Base-by-base conservation (phyloP, 2,329 filamentous ascomycete species). In the Botrytis elliptica region DNA sequence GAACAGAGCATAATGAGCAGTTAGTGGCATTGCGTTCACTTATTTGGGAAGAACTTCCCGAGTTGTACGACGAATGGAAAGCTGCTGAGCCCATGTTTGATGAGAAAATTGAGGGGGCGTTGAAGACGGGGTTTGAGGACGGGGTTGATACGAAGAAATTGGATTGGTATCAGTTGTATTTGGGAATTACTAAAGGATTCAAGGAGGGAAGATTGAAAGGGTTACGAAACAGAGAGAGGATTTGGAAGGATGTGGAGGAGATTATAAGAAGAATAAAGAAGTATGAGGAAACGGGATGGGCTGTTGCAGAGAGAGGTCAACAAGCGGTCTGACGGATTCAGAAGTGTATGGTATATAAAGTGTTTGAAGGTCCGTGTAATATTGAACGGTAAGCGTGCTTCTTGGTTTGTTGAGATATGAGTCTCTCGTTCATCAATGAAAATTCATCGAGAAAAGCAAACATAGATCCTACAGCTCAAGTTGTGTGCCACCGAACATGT, bases 161-260 rank as follows among this genome's bases (percentile, higher is more conserved):
- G 5, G 75, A 80, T 52, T 80, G 77, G 78, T 76, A 75, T 70
- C 44, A 55, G 40, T 49, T 80, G 8, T 79, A 77, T 42, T 65
- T 63, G 10, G 73, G 74, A n/a, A 77, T 81, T 25, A 75, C 65
- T n/a, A 59, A 57, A 8, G 73, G 76, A 42, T 79, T 76, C 74
- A 44, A 36, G 25, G 64, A 66, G 22, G 64, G 57, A n/a, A 40
- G 72, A 1, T 72, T 80, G 14, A 81, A 77, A 63, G 79, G 79
- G 0, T 55, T 80, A 44, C 63, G 59, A 52, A 81, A 81, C 71
- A 73, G 79, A 29, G 44, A 73, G 67, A 71, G 79, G 49, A 78
- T 81, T 40, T 81, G 77, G 77, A 63, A 72, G 49, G 75, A 78
- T 72, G 62, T 78, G 36, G 73, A 77, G 25, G 74, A 77, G 49